Percentiles rank a stretch among this genome's conserved stretches.
These are phyloP conservation scores for Plasmopara viticola DNA, from an alignment of 352 stramenopile species.

Conservation along the genomic window DNA sequence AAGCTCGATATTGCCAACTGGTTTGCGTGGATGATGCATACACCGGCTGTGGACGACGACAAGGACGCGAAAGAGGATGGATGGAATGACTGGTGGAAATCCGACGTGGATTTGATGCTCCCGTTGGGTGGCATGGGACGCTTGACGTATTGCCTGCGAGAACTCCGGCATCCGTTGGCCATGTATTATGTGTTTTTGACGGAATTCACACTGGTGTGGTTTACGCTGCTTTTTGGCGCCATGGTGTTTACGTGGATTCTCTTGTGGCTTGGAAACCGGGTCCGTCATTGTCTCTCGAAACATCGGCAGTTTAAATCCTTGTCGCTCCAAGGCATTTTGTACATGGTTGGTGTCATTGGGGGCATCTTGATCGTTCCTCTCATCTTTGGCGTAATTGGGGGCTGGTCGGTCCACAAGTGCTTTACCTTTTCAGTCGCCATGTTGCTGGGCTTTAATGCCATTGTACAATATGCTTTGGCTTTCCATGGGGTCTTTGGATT, in stretches of 20 bases:
- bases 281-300: slow-evolving; percentile 42
- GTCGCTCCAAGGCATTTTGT: slow-evolving; percentile 54
- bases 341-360: slow-evolving; percentile 65
- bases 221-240: slow-evolving; percentile 39
- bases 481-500: slow-evolving; percentile 61
- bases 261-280: slow-evolving; percentile 48
- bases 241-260: slow-evolving; percentile 45
- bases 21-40: slow-evolving; percentile 80
- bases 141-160: slow-evolving; percentile 72
- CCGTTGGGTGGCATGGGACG: slow-evolving; percentile 61
- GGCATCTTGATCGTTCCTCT: slow-evolving; percentile 48
- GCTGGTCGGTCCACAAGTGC: slow-evolving; percentile 59
- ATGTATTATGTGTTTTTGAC: slow-evolving; percentile 83
- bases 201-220: slow-evolving; percentile 45
- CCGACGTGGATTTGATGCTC: slow-evolving; percentile 63
- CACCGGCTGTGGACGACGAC: slow-evolving; percentile 33
- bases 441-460: slow-evolving; percentile 59
- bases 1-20: slow-evolving; percentile 77
- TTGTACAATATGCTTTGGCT: slow-evolving; percentile 67
- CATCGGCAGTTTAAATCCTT: slow-evolving; percentile 58
- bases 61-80: slow-evolving; percentile 44
- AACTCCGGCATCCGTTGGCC: slow-evolving; percentile 65
- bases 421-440: slow-evolving; percentile 64
- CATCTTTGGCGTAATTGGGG: slow-evolving; percentile 42
- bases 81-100: slow-evolving; percentile 72